Conservation (phyloP, 495 filamentous ascomycete genomes). For the Amphirosellinia nigrospora region DNA sequence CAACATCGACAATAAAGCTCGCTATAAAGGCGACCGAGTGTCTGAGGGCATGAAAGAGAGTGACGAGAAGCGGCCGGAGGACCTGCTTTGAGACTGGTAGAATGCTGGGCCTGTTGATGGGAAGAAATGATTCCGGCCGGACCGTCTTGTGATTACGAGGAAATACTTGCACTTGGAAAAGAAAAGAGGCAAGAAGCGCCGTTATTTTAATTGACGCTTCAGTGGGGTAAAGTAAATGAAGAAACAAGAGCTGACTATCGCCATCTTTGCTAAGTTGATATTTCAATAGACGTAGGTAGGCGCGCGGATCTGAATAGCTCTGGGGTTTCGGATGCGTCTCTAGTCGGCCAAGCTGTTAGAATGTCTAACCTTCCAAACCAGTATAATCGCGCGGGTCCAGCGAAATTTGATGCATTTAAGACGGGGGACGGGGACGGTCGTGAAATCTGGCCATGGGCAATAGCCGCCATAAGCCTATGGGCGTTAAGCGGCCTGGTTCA, state of each 20-base stretch:
- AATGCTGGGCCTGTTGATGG: not conserved
- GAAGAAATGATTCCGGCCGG: not conserved
- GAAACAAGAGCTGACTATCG: not conserved
- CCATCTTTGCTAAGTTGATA: not conserved
- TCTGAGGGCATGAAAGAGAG: not conserved
- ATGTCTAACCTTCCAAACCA: not conserved
- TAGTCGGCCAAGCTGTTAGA: constrained; percentile 4
- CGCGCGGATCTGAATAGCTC: constrained; percentile 15
- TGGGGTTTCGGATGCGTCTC: not conserved
- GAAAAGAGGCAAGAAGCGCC: constrained; percentile 4
- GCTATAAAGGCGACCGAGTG: too few species aligned
- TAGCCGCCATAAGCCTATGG: constrained; percentile 22
- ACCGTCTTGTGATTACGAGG: not conserved
- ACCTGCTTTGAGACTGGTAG: not conserved
- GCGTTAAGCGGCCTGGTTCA: not conserved
- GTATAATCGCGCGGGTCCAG: not conserved
- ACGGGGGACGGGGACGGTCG: not conserved
- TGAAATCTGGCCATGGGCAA: constrained; percentile 6
- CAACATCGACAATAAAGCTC: not conserved
- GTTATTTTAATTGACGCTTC: constrained; percentile 12
- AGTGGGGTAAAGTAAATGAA: not conserved
- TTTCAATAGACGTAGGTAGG: constrained; percentile 9
- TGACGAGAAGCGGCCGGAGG: not conserved
- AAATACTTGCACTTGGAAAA: not conserved
- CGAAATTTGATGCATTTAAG: not conserved